These are phyloP conservation scores for Eucalyptus marginata DNA, from an alignment of 345 rosid species.

Conservation along the genomic window DNA sequence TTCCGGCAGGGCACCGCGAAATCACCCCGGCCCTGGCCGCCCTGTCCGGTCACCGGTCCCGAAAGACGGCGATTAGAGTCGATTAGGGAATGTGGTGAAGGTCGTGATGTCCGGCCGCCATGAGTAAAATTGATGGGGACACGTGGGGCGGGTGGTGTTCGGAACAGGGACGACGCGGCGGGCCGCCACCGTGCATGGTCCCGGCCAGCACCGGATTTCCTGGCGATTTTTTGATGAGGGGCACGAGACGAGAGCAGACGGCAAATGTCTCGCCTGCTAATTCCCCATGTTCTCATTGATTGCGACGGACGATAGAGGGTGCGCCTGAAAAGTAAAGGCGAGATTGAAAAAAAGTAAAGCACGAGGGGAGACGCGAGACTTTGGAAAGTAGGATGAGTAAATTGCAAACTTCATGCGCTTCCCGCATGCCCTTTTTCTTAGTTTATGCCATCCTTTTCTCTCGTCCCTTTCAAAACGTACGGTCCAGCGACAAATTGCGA, in stretches of 20 bases:
- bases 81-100: background rate
- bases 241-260: background rate
- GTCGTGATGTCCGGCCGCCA: fast-evolving
- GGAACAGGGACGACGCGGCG: background rate
- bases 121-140: background rate
- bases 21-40: background rate
- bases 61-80: fast-evolving
- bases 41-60: background rate
- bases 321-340: background rate
- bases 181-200: background rate
- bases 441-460: background rate
- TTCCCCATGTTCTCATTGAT: background rate
- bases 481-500: background rate
- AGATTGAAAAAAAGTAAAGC: background rate
- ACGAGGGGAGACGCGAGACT: background rate
- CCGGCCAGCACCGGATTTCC: background rate
- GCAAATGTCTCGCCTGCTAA: background rate
- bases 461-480: background rate
- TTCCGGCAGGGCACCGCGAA: background rate
- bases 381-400: background rate
- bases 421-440: background rate
- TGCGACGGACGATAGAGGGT: background rate
- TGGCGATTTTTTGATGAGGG: background rate
- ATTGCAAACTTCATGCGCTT: background rate
- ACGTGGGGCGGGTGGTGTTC: fast-evolving